phyloP scores from a whole-genome alignment of 768 basidiomycete species.

The Leccinum aurantiacum region DNA sequence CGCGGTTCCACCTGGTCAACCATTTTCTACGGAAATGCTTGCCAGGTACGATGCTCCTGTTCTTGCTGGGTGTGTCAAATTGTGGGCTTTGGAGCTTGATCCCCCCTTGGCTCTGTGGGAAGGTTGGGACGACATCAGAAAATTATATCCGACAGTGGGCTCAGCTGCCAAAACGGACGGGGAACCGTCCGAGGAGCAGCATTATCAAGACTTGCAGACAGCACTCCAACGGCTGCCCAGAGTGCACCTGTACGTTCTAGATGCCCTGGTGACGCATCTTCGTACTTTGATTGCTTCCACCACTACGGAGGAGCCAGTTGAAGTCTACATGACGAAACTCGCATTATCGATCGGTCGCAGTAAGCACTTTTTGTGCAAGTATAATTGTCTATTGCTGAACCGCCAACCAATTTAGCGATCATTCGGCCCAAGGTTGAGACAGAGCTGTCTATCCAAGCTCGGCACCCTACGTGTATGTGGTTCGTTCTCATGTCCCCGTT shows the following conservation, averaged over 20 bases:
- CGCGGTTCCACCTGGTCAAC: conserved; percentile 51
- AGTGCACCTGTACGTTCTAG: conserved; percentile 78
- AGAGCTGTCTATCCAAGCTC: conserved; percentile 70
- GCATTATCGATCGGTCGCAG: conserved; percentile 85
- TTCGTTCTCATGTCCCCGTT: not conserved
- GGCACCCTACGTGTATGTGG: conserved; percentile 71
- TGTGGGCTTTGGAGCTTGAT: conserved; percentile 91
- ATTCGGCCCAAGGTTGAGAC: conserved; percentile 69
- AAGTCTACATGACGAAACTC: conserved; percentile 84
- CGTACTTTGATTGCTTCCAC: conserved; percentile 70
- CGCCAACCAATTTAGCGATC: conserved; percentile 50
- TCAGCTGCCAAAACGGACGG: conserved; percentile 53
- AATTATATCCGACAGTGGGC: conserved; percentile 80
- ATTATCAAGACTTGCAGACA: conserved; percentile 57
- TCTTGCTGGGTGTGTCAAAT: conserved; percentile 79
- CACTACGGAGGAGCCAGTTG: conserved; percentile 65
- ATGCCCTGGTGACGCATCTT: conserved; percentile 75
- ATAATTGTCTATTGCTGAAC: not conserved
- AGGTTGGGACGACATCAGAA: conserved; percentile 88
- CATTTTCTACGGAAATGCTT: conserved; percentile 55
- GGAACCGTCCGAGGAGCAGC: conserved; percentile 54
- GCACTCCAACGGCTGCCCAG: conserved; percentile 72
- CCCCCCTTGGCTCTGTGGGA: conserved; percentile 85
- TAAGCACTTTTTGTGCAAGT: conserved; percentile 39
- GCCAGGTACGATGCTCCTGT: conserved; percentile 82